These are phyloP conservation scores for Diaporthe velutina DNA, from an alignment of 2,329 filamentous ascomycete genomes.

Conservation along the genomic window DNA sequence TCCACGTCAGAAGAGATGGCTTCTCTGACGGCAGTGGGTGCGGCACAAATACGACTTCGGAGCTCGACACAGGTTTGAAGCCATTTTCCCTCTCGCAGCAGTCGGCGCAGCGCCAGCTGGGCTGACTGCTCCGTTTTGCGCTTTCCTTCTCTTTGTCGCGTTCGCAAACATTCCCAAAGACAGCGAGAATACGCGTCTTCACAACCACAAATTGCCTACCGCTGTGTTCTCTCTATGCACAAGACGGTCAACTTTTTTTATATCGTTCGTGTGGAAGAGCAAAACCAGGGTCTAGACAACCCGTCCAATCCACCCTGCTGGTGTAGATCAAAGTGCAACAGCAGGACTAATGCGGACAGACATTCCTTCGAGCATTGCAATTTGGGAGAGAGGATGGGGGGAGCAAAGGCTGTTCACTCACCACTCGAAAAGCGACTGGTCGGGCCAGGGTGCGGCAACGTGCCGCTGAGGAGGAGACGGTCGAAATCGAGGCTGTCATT, in stretches of 20 bases:
- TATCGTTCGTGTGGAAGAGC: slow-evolving; percentile 74
- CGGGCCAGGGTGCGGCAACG: background rate
- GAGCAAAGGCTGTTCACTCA: background rate
- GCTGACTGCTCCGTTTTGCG: background rate
- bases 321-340: slow-evolving; percentile 67
- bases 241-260: slow-evolving; percentile 67
- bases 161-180: background rate
- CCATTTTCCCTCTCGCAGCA: background rate
- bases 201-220: slow-evolving; percentile 73
- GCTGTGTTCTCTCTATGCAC: slow-evolving; percentile 69
- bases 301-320: slow-evolving; percentile 76
- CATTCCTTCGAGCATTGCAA: slow-evolving; percentile 52
- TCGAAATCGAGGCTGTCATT: slow-evolving; percentile 31
- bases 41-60: slow-evolving; percentile 1
- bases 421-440: slow-evolving; percentile 3
- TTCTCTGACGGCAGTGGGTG: background rate
- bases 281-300: slow-evolving; percentile 75
- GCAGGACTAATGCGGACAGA: slow-evolving; percentile 76
- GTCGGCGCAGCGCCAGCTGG: background rate
- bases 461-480: slow-evolving; percentile 38
- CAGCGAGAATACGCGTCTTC: background rate
- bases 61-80: slow-evolving; percentile 28
- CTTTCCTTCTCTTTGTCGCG: slow-evolving; percentile 17
- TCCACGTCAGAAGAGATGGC: slow-evolving; percentile 25
- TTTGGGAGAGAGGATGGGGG: background rate